phyloP scores from a whole-genome alignment of 768 basidiomycete genomes.

The Pisolithus marmoratus region DNA sequence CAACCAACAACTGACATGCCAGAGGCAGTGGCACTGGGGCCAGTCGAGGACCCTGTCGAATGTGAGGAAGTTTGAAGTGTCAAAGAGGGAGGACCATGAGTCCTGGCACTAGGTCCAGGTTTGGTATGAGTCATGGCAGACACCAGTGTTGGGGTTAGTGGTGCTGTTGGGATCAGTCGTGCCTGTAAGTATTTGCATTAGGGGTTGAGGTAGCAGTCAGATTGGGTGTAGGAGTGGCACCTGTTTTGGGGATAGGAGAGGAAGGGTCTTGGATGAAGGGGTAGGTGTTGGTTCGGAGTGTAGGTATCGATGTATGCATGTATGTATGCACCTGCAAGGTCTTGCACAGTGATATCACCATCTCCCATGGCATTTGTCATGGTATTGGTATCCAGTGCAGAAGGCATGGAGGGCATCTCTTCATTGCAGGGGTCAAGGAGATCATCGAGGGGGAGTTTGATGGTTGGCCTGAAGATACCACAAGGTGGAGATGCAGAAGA shows the following conservation, averaged over 20 bases:
- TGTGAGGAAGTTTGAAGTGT: conserved; percentile 51
- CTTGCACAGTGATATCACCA: conserved; percentile 24
- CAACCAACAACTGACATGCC: conserved; percentile 24
- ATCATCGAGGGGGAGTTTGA: conserved; percentile 83
- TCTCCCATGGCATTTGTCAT: conserved; percentile 7
- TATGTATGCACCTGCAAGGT: conserved; percentile 11
- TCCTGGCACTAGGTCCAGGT: conserved; percentile 48
- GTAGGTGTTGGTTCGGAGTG: conserved; percentile 8
- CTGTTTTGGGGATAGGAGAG: conserved; percentile 30
- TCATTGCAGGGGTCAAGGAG: conserved; percentile 39
- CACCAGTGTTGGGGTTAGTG: too few relatives aligned
- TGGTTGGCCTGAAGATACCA: conserved; percentile 71
- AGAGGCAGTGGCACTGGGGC: conserved; percentile 62
- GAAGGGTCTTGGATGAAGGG: conserved; percentile 34
- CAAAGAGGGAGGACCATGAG: conserved; percentile 50
- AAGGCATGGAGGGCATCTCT: conserved; percentile 7
- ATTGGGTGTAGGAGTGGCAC: too few relatives aligned
- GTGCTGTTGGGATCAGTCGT: too few relatives aligned
- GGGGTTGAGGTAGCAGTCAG: too few relatives aligned
- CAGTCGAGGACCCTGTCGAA: conserved; percentile 43
- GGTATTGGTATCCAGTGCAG: conserved; percentile 4
- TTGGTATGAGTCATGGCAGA: conserved; percentile 29
- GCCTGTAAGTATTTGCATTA: too few relatives aligned
- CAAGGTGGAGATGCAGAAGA: conserved; percentile 34
- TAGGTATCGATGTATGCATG: conserved; percentile 7